phyloP scores from a whole-genome alignment of 208 protist genomes.

The Naegleria lovaniensis region DNA sequence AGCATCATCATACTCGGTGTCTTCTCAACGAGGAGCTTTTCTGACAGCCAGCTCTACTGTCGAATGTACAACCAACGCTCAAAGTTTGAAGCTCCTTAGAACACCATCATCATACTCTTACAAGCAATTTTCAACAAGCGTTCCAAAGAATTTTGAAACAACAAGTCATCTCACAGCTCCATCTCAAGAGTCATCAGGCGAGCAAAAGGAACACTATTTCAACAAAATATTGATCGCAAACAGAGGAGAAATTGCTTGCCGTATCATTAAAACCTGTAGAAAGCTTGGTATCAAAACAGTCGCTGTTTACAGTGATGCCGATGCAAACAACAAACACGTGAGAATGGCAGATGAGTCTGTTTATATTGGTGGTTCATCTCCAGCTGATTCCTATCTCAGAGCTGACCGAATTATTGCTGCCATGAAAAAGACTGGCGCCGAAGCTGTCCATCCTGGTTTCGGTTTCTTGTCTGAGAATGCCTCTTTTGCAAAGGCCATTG shows the following conservation, averaged over 20 bases:
- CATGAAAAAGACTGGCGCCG: conserved; percentile 50
- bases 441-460: conserved; percentile 67
- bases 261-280: conserved; percentile 62
- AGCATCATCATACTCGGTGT: too few relatives aligned
- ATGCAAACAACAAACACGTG: conserved; percentile 45
- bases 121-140: background rate
- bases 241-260: conserved; percentile 71
- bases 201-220: conserved; percentile 27
- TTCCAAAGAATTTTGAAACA: background rate
- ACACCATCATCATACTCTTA: too few relatives aligned
- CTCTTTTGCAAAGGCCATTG: conserved; percentile 49
- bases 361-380: conserved; percentile 30
- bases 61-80: too few relatives aligned
- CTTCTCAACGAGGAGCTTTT: too few relatives aligned
- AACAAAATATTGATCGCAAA: conserved; percentile 61
- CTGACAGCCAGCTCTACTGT: too few relatives aligned
- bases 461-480: conserved; percentile 73
- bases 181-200: background rate
- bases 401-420: conserved; percentile 61
- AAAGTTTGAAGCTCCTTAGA: too few relatives aligned
- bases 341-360: conserved; percentile 38
- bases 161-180: background rate
- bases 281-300: conserved; percentile 71
- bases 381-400: conserved; percentile 57
- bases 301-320: conserved; percentile 57